These are phyloP conservation scores for Coemansia sp. DNA, from an alignment of 192 early-diverging fungal species.

Conservation along the genomic window DNA sequence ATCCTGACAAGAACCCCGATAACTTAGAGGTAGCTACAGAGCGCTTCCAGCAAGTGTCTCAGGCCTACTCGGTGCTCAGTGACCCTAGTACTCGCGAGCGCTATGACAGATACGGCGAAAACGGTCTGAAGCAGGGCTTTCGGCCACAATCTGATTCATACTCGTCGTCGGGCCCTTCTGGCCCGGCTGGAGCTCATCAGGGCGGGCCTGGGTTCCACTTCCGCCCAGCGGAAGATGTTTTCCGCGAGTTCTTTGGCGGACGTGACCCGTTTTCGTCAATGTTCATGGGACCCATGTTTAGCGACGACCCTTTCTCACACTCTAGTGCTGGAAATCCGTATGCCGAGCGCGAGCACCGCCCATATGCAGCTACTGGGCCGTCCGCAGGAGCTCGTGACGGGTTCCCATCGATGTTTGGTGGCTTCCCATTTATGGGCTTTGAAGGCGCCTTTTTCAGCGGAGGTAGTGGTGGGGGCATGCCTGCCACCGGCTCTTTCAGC, in stretches of 20 bases:
- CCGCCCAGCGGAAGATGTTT: constrained; percentile 45
- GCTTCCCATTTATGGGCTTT: constrained; percentile 36
- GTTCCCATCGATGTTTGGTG: constrained; percentile 46
- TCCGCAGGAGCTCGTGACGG: constrained; percentile 5
- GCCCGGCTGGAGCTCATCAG: constrained; percentile 3
- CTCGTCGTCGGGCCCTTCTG: constrained; percentile 1
- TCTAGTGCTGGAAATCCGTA: constrained; percentile 11
- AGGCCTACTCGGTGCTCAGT: constrained; percentile 55
- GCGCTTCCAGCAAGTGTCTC: constrained; percentile 54
- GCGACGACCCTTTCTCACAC: constrained; percentile 38
- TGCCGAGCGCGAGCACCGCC: constrained; percentile 39
- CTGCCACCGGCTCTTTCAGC: constrained; percentile 45
- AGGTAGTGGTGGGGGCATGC: constrained; percentile 19
- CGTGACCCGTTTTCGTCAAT: constrained; percentile 47
- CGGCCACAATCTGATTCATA: constrained; percentile 19
- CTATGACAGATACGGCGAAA: constrained; percentile 51
- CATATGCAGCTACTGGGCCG: constrained; percentile 24
- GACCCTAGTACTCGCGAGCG: constrained; percentile 33
- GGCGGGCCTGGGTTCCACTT: constrained; percentile 25
- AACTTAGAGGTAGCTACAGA: constrained; percentile 44
- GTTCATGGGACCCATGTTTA: constrained; percentile 39
- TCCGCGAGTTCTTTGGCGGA: constrained; percentile 53
- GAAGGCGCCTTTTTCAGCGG: constrained; percentile 17
- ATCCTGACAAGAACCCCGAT: constrained; percentile 64
- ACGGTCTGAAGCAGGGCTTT: constrained; percentile 44